Conservation (phyloP, 177 flowering plant species). For the Vitis hybrid region DNA sequence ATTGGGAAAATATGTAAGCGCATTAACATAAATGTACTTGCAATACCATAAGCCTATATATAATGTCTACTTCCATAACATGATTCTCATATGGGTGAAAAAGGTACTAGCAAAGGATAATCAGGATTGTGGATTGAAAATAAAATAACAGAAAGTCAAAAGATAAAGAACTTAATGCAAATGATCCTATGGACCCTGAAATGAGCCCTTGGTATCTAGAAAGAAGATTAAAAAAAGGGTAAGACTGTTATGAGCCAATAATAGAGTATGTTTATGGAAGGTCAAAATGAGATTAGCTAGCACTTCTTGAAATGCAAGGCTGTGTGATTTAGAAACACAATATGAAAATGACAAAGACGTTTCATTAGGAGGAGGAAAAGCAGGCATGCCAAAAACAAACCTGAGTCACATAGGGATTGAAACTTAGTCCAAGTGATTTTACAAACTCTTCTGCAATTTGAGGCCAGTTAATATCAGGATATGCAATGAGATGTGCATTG, state of each 20-base stretch:
- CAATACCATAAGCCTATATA: neutral
- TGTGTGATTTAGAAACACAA: neutral
- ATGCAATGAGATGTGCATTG: constrained; percentile 90
- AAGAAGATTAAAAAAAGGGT: too few species aligned
- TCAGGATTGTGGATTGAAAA: too few species aligned
- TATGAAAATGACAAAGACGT: neutral
- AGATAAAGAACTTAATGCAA: too few species aligned
- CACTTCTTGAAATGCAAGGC: too few species aligned
- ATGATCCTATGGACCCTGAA: too few species aligned
- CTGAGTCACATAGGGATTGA: constrained; percentile 94
- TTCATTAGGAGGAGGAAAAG: neutral
- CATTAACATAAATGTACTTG: neutral
- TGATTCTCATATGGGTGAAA: too few species aligned
- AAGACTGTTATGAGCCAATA: too few species aligned
- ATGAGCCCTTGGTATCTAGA: too few species aligned
- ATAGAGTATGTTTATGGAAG: too few species aligned
- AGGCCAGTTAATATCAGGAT: constrained; percentile 83
- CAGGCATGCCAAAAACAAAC: constrained; percentile 22
- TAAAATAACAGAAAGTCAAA: too few species aligned
- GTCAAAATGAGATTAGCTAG: too few species aligned
- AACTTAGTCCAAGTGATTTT: constrained; percentile 72
- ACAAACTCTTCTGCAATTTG: constrained; percentile 82
- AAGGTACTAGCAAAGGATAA: too few species aligned
- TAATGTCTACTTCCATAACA: neutral
- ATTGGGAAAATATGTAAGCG: neutral